phyloP scores from a whole-genome alignment of 306 rosid species.

The Adenanthera pavonina region DNA sequence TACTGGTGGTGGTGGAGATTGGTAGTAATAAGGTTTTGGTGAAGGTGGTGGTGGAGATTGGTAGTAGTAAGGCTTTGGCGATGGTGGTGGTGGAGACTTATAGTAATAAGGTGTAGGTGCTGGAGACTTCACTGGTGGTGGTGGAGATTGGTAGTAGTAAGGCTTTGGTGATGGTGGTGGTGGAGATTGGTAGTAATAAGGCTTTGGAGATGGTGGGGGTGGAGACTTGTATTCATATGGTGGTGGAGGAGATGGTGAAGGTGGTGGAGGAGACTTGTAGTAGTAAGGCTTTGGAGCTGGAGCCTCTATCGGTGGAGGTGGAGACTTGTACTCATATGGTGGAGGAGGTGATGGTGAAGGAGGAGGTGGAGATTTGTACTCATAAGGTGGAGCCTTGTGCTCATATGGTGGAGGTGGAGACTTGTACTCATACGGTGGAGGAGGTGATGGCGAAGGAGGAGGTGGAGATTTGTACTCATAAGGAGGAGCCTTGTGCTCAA shows the following conservation, averaged over 20 bases:
- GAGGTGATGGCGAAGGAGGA: constrained; percentile 42
- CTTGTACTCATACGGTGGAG: background rate
- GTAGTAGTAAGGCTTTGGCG: constrained; percentile 33
- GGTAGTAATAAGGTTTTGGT: constrained; percentile 27
- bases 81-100: constrained; percentile 41
- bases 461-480: constrained; percentile 42
- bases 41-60: constrained; percentile 49
- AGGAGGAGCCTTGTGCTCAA: background rate
- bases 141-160: constrained; percentile 6
- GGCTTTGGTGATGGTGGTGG: background rate
- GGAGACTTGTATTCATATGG: constrained; percentile 15
- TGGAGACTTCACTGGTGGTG: constrained; percentile 35
- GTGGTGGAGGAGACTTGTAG: constrained; percentile 22
- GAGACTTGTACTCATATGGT: background rate
- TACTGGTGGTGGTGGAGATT: constrained; percentile 51
- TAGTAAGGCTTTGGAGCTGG: constrained; percentile 13
- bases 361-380: constrained; percentile 33
- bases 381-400: constrained; percentile 28
- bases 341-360: constrained; percentile 42
- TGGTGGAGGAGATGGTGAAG: constrained; percentile 35
- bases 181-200: background rate
- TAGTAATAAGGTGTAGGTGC: constrained; percentile 36
- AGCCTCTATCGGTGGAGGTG: constrained; percentile 8
- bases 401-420: constrained; percentile 74
- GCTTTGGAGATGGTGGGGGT: background rate